Evolutionary conservation across 2,329 filamentous ascomycete species (phyloP).

Genomic region (Paraphaeosphaeria minitans): DNA sequence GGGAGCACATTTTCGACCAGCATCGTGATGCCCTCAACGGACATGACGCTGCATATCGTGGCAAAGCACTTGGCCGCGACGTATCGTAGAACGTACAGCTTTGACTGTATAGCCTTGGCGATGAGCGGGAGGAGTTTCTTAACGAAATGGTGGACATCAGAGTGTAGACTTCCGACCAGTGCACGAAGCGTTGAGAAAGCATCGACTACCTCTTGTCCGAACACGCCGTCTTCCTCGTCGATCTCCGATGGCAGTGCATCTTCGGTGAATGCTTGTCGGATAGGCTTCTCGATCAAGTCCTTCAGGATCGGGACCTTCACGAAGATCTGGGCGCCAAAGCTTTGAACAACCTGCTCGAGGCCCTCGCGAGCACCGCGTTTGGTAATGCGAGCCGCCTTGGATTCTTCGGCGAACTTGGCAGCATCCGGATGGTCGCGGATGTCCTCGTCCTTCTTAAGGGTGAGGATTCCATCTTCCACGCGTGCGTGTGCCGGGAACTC

Average conservation of each 20-base stretch:
- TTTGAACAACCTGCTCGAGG: slow-evolving; percentile 80
- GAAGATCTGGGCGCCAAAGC: slow-evolving; percentile 78
- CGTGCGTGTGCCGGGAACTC: slow-evolving; percentile 85
- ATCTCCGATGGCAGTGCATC: slow-evolving; percentile 72
- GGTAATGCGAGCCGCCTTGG: slow-evolving; percentile 85
- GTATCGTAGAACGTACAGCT: slow-evolving; percentile 90
- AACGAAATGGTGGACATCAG: slow-evolving; percentile 76
- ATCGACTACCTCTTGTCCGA: slow-evolving; percentile 93
- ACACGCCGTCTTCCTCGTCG: slow-evolving; percentile 71
- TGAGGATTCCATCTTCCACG: slow-evolving; percentile 82
- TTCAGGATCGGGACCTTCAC: slow-evolving; percentile 83
- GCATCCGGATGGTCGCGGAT: slow-evolving; percentile 90
- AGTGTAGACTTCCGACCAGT: slow-evolving; percentile 85
- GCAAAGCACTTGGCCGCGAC: slow-evolving; percentile 97
- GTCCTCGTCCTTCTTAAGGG: slow-evolving; percentile 96
- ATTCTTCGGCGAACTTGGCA: slow-evolving; percentile 86
- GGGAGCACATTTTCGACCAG: slow-evolving; percentile 92
- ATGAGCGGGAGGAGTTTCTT: slow-evolving; percentile 83
- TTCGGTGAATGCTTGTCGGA: slow-evolving; percentile 73
- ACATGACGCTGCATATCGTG: slow-evolving; percentile 95
- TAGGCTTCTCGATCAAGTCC: slow-evolving; percentile 78
- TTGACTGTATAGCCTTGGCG: slow-evolving; percentile 84
- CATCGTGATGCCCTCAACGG: slow-evolving; percentile 93
- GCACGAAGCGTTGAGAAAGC: slow-evolving; percentile 91
- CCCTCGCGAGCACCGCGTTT: slow-evolving; percentile 93